Evolutionary conservation across 2,329 filamentous ascomycete species (phyloP), one percentile per base, ranked within the genome.

Genomic region (Trichoderma sp.): DNA sequence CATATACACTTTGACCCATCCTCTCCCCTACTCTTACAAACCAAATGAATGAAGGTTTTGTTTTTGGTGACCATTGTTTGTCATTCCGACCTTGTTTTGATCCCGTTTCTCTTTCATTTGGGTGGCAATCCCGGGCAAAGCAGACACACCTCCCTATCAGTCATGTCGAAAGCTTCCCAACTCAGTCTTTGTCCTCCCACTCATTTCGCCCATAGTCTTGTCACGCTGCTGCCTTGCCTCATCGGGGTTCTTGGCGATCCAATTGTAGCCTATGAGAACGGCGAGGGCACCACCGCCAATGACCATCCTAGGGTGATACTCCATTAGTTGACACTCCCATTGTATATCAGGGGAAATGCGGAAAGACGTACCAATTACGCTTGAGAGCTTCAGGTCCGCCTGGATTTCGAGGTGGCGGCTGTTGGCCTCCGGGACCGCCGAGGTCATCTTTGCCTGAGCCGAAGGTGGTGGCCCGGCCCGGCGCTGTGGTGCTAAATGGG

Each of bases 391-490:
- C 81, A 5, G 77, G 74, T 1, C 58, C 68, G 4, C 78, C 77
- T 78, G 0, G 39, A 43, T 43, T 43, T n/a, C 39, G 39, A 43
- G 39, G 39, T 43, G 39, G 80, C 3, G 76, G 75, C 70, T 78
- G 71, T n/a, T 82, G 80, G 39, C 80, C 80, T n/a, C 76, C 78
- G 1, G 80, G 80, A 2, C 80, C 80, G 21, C 81, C 80, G 15
- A 81, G 74, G 61, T 78, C 73, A 18, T 78, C 77, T 26, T 75
- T 74, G 68, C 62, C 28, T 14, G 39, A 43, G 7, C 47, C 21
- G 6, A 57, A 70, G 3, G 60, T n/a, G 43, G 47, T 21, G 18
- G 3, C 43, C 32, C 58, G 71, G 62, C 26, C 21, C 30, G 61
- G 9, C 9, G 21, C 56, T 43, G 62, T 28, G 12, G 68, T 71